Conservation (phyloP, 2,329 filamentous ascomycete genomes). For the Plenodomus lindquistii region DNA sequence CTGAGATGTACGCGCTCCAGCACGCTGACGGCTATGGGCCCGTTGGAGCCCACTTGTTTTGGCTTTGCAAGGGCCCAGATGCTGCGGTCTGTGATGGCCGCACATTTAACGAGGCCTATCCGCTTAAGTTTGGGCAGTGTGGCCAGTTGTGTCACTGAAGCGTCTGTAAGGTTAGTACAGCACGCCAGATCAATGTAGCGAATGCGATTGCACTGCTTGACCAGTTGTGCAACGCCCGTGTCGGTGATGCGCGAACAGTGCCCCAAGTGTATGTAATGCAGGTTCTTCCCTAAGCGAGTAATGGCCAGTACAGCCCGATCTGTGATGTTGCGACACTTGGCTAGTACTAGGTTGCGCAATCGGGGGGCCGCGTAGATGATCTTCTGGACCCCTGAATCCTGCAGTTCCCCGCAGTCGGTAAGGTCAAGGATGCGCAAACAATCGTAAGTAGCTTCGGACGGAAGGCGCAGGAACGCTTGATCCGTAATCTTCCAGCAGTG, state of each 20-base stretch:
- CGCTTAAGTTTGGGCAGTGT: constrained; percentile 89
- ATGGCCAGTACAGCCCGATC: constrained; percentile 87
- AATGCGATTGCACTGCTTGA: constrained; percentile 87
- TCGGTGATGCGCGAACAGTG: constrained; percentile 94
- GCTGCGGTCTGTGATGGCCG: constrained; percentile 84
- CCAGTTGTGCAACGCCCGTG: constrained; percentile 79
- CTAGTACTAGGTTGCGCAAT: constrained; percentile 87
- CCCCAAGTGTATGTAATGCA: constrained; percentile 94
- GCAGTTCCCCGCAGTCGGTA: constrained; percentile 82
- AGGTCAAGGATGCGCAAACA: constrained; percentile 91
- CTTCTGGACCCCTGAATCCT: constrained; percentile 83
- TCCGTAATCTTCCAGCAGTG: constrained; percentile 86
- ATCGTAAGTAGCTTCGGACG: constrained; percentile 72
- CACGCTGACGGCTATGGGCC: constrained; percentile 63
- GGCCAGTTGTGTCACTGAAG: constrained; percentile 81
- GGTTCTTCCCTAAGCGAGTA: constrained; percentile 86
- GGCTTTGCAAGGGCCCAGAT: constrained; percentile 81
- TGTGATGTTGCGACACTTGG: constrained; percentile 92
- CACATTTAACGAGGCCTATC: constrained; percentile 94
- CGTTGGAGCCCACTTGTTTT: constrained; percentile 57
- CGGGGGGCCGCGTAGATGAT: constrained; percentile 87
- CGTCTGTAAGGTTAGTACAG: constrained; percentile 84
- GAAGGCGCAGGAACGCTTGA: constrained; percentile 80
- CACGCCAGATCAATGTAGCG: constrained; percentile 98
- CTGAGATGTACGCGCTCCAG: constrained; percentile 94